Evolutionary conservation across 2,329 filamentous ascomycete species (phyloP).

Genomic region (Celoporthe dispersa): DNA sequence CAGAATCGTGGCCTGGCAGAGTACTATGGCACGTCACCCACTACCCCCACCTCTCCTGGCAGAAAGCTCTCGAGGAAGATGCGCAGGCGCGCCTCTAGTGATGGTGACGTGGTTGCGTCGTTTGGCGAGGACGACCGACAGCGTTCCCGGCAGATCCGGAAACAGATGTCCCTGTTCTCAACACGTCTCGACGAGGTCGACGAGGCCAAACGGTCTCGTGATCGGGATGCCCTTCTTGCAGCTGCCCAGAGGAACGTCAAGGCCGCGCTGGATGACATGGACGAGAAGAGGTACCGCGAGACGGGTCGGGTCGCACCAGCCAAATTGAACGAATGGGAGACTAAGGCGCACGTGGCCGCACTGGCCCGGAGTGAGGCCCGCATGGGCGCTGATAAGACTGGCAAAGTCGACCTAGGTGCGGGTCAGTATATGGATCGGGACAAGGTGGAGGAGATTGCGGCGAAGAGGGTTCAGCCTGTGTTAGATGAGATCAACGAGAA

Average conservation of each 20-base stretch:
- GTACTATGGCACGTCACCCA: slow-evolving; percentile 69
- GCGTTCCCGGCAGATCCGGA: slow-evolving; percentile 72
- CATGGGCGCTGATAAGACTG: slow-evolving; percentile 54
- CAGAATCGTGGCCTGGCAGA: slow-evolving; percentile 69
- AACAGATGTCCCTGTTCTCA: slow-evolving; percentile 80
- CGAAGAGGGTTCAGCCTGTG: slow-evolving; percentile 77
- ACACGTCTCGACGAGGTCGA: slow-evolving; percentile 71
- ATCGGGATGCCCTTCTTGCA: slow-evolving; percentile 76
- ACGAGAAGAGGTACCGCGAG: slow-evolving; percentile 76
- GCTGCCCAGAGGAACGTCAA: slow-evolving; percentile 87
- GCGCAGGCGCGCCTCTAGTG: slow-evolving; percentile 69
- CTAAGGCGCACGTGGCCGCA: slow-evolving; percentile 72
- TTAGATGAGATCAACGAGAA: slow-evolving; percentile 83
- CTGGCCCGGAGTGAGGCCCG: slow-evolving; percentile 66
- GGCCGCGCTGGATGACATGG: slow-evolving; percentile 76
- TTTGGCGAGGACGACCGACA: slow-evolving; percentile 59
- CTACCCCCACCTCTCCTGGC: slow-evolving; percentile 37
- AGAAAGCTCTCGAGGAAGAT: slow-evolving; percentile 58
- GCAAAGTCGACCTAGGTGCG: slow-evolving; percentile 72
- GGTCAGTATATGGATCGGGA: slow-evolving; percentile 79
- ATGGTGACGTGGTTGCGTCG: slow-evolving; percentile 55
- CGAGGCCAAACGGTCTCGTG: slow-evolving; percentile 72
- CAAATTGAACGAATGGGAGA: slow-evolving; percentile 77
- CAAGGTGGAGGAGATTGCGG: slow-evolving; percentile 80
- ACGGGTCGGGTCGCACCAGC: slow-evolving; percentile 74